Percentiles rank a stretch among this genome's conserved stretches.
Conservation (phyloP, 139 green algal species). For the Volvox africanus region DNA sequence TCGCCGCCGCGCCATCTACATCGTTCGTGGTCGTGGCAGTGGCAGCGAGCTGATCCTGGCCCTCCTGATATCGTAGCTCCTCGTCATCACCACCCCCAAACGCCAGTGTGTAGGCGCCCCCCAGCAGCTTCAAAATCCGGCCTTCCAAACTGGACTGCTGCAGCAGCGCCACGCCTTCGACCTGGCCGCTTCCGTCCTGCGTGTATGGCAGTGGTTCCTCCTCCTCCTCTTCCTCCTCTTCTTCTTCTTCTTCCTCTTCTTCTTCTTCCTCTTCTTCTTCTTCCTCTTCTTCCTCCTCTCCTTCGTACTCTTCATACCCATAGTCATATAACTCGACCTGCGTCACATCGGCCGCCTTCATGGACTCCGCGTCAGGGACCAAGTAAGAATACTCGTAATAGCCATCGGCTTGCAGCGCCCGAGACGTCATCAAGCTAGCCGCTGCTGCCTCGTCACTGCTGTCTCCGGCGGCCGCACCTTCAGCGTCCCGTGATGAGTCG, state of each 20-base stretch:
- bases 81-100: background rate
- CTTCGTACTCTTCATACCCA: background rate
- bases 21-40: too few relatives aligned
- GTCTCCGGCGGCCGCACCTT: background rate
- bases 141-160: background rate
- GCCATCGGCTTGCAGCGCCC: background rate
- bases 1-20: background rate
- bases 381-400: background rate
- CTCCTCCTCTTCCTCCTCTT: background rate
- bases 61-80: too few relatives aligned
- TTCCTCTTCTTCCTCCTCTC: background rate
- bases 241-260: background rate
- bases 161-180: background rate
- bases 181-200: too few relatives aligned
- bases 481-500: background rate
- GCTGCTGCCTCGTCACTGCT: background rate
- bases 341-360: too few relatives aligned
- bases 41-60: too few relatives aligned
- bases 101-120: background rate
- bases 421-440: background rate
- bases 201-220: background rate
- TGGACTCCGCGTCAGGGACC: too few relatives aligned
- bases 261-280: background rate
- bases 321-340: too few relatives aligned
- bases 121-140: background rate